Evolutionary conservation across 345 rosid species (phyloP).

Genomic region (Bruguiera sexangula): DNA sequence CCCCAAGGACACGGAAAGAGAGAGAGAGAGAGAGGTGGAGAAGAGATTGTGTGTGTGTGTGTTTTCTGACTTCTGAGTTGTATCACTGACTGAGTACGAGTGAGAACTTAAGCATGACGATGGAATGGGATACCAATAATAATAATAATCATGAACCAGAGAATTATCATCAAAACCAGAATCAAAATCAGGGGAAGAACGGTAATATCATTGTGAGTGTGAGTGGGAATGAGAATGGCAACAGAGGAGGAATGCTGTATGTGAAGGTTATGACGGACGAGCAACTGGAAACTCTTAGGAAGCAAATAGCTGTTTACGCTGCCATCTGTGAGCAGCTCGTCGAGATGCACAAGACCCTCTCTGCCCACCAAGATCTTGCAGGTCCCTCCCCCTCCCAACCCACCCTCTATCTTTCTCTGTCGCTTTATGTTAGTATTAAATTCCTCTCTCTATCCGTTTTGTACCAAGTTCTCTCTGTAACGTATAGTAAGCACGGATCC

Average conservation of each 20-base stretch:
- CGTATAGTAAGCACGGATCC: no score
- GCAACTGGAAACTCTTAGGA: conserved; percentile 64
- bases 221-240: not conserved
- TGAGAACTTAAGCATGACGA: no score
- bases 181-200: not conserved
- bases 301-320: conserved; percentile 61
- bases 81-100: no score
- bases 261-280: conserved; percentile 72
- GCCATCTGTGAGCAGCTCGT: conserved; percentile 55
- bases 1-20: no score
- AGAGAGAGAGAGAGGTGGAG: no score
- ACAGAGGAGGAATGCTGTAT: not conserved
- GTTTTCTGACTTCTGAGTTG: no score
- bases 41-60: no score
- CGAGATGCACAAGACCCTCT: conserved; percentile 48
- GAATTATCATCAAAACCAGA: no score
- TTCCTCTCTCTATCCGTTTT: no score
- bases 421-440: not conserved
- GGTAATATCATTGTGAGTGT: not conserved
- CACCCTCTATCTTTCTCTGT: not conserved
- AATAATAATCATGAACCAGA: no score
- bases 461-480: no score
- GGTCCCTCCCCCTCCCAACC: conserved; percentile 20
- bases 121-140: no score
- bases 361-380: conserved; percentile 35